Evolutionary conservation across 768 basidiomycete genomes (phyloP).

Genomic region (Phlegmacium glaucopus): DNA sequence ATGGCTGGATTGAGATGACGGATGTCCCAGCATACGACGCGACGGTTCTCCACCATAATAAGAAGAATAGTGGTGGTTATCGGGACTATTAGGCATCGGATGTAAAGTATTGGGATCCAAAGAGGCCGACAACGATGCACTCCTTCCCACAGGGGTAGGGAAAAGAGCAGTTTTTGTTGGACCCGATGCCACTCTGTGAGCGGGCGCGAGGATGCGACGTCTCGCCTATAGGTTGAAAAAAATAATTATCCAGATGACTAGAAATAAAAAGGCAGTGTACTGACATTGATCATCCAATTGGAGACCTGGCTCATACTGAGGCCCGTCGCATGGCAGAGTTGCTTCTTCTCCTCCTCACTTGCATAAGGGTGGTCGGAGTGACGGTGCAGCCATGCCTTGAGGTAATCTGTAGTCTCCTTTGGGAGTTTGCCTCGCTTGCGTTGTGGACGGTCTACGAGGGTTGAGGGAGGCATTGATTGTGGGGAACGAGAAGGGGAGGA

Average conservation of each 20-base stretch:
- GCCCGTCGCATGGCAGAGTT: constrained; percentile 81
- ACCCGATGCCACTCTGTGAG: constrained; percentile 69
- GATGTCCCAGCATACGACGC: neutral
- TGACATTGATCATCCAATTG: constrained; percentile 90
- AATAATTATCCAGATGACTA: constrained; percentile 8
- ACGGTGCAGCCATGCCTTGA: constrained; percentile 85
- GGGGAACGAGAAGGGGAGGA: constrained; percentile 54
- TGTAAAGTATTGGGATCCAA: constrained; percentile 69
- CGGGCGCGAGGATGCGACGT: constrained; percentile 79
- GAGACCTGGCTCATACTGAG: constrained; percentile 88
- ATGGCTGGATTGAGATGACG: constrained; percentile 30
- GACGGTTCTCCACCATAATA: constrained; percentile 38
- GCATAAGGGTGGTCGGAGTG: constrained; percentile 90
- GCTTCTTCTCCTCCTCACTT: constrained; percentile 88
- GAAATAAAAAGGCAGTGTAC: constrained; percentile 16
- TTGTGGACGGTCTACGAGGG: constrained; percentile 71
- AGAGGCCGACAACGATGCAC: constrained; percentile 38
- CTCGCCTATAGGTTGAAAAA: constrained; percentile 51
- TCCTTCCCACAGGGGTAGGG: constrained; percentile 42
- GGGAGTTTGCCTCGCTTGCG: constrained; percentile 87
- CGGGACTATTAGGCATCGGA: constrained; percentile 42
- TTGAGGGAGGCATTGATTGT: constrained; percentile 42
- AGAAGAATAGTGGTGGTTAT: constrained; percentile 35
- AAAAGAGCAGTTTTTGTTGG: constrained; percentile 79
- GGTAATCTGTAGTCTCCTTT: constrained; percentile 86